Conservation (phyloP, 2,329 filamentous ascomycete genomes). For the Lojkania enalia region DNA sequence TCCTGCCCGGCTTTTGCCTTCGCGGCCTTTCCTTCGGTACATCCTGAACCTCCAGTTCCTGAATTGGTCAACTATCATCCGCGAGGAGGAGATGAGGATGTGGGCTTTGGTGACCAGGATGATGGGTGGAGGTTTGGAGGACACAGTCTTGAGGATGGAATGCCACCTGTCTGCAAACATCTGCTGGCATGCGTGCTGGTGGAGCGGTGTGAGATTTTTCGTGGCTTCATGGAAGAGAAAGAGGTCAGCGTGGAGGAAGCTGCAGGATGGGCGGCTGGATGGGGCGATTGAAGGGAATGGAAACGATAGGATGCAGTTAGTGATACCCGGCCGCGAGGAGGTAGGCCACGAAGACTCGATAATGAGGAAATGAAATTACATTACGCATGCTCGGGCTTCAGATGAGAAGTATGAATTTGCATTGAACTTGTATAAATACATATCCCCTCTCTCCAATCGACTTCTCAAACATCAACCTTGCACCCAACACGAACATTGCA, state of each 20-base stretch:
- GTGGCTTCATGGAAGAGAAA: constrained; percentile 58
- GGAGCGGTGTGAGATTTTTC: constrained; percentile 67
- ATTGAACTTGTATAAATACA: no score
- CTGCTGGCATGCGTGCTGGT: constrained; percentile 79
- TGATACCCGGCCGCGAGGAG: neutral
- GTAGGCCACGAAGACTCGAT: no score
- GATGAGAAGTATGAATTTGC: no score
- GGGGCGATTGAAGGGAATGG: constrained; percentile 30
- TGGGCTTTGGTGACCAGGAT: constrained; percentile 10
- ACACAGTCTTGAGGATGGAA: constrained; percentile 44
- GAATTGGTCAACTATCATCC: neutral
- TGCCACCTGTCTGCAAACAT: constrained; percentile 79
- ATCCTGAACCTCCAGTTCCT: constrained; percentile 15
- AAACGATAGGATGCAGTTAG: neutral
- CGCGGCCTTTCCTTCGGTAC: constrained; percentile 60
- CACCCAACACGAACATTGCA: no score
- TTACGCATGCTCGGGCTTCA: no score
- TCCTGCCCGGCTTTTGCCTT: constrained; percentile 84
- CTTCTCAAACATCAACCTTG: no score
- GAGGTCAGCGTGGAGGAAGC: constrained; percentile 66
- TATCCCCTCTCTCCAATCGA: no score
- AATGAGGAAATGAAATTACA: no score
- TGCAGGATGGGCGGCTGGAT: constrained; percentile 65
- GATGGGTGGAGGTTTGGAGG: constrained; percentile 55
- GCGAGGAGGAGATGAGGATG: constrained; percentile 12